Base-by-base conservation (phyloP, 352 stramenopile genomes). In the Pythium vanterpoolii region DNA sequence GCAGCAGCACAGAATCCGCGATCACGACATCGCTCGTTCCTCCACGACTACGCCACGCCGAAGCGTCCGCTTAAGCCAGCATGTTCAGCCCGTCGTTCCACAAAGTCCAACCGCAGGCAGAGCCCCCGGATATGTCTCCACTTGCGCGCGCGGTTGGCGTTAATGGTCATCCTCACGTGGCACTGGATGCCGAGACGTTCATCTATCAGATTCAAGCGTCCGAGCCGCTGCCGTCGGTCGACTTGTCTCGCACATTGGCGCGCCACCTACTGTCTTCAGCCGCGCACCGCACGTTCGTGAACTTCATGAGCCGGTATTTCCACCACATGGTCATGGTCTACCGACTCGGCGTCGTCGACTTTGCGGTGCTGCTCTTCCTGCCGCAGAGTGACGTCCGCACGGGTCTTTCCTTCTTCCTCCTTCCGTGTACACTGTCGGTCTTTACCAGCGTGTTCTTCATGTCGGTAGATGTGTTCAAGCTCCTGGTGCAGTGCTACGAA, bases 391-490 rank as follows among this genome's bases (percentile, higher is more conserved):
- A 5, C 3, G 24, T 28, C 18, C 43, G 31, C 13, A 47, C 55
- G 11, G 16, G 31, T 6, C 10, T 62, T 23, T 14, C 34, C 1
- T 4, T 55, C 5, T 16, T 27, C 1, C 40, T 21, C 5, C 21
- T 47, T 23, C 44, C 55, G 4, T 55, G 55, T n/a, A 27, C 45
- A 1, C 4, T 62, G 2, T 34, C 44, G 6, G n/a, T 62, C 26
- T 23, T 55, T 8, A 46, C 44, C 8, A 55, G 40, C 11, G 36
- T 26, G 13, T 23, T 62, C n/a, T 62, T 62, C 23, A 30, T 62
- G 5, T 62, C 44, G 23, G 45, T 33, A 14, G 46, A 64, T 10
- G 8, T 64, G 4, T 6, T 64, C n/a, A 2, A 27, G 36, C 46
- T 64, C 1, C 27, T 64, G 1, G 26, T 18, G 2, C 18, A 40